Percentiles rank a stretch among this genome's conserved stretches.
These are phyloP conservation scores for Luvunga scandens DNA, from an alignment of 345 rosid genomes.

Conservation along the genomic window DNA sequence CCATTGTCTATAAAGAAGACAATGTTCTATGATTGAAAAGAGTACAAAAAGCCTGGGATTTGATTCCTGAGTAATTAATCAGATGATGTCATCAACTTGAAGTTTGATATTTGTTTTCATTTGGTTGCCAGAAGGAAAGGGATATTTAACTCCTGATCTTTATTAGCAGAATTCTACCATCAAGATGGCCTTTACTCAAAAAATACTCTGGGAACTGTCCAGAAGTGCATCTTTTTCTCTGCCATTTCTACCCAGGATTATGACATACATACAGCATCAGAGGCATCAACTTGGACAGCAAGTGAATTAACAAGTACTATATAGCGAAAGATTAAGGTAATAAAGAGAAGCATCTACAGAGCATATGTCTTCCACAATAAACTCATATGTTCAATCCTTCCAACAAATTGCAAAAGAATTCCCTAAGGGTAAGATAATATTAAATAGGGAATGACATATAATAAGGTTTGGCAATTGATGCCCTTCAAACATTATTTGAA, in stretches of 20 bases:
- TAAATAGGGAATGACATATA: neutral
- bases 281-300: neutral
- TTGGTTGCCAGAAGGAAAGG: neutral
- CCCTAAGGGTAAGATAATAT: neutral
- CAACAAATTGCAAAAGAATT: neutral
- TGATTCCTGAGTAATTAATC: neutral
- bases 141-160: neutral
- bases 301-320: neutral
- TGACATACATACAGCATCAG: neutral
- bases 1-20: neutral
- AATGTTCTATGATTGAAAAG: neutral
- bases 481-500: neutral
- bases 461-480: neutral
- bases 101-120: neutral
- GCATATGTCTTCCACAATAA: neutral
- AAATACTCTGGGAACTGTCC: neutral
- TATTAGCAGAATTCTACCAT: neutral
- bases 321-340: neutral
- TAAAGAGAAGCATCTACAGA: neutral
- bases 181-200: neutral
- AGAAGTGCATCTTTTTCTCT: neutral
- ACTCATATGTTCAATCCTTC: neutral
- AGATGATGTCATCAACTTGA: neutral
- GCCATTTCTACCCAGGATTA: neutral
- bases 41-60: neutral